phyloP scores from a whole-genome alignment of 257 asterid genomes.

The Perilla frutescens region DNA sequence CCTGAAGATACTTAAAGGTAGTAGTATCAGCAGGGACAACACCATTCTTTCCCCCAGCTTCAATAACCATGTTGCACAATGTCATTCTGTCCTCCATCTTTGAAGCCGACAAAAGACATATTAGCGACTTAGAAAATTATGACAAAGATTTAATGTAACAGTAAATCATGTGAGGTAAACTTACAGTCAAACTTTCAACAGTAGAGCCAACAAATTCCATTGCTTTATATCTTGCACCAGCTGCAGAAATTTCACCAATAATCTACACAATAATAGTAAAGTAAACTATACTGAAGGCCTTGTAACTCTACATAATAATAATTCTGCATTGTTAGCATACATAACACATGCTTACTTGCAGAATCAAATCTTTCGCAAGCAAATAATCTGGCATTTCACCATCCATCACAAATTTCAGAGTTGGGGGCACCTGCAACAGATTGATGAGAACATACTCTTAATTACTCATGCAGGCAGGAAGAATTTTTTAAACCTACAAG shows the following conservation, averaged over 20 bases:
- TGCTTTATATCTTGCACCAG: slow-evolving; percentile 98
- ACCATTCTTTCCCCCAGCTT: slow-evolving; percentile 98
- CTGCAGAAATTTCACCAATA: slow-evolving; percentile 96
- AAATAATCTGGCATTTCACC: slow-evolving; percentile 96
- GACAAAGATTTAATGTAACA: not conserved
- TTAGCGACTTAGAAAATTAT: not conserved
- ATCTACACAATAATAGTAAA: slow-evolving; percentile 55
- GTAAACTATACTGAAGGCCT: slow-evolving; percentile 3
- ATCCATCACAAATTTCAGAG: slow-evolving; percentile 91
- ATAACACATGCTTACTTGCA: slow-evolving; percentile 67
- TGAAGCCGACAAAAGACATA: not conserved
- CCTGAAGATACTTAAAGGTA: slow-evolving; percentile 91
- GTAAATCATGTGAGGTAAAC: slow-evolving; percentile 29
- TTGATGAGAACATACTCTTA: slow-evolving; percentile 17
- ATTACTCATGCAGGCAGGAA: no score
- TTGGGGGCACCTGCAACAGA: slow-evolving; percentile 84
- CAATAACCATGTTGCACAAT: slow-evolving; percentile 96
- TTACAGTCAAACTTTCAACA: slow-evolving; percentile 89
- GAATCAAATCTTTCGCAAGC: slow-evolving; percentile 94
- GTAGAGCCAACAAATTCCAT: slow-evolving; percentile 97
- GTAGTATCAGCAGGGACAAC: slow-evolving; percentile 91
- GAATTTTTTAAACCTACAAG: no score
- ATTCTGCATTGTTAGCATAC: not conserved
- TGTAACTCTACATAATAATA: not conserved
- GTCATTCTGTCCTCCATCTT: slow-evolving; percentile 99